Evolutionary conservation across 148 eudicot genomes (phyloP), one percentile per base, ranked within the genome.

Genomic region (Dianthus caryophyllus): DNA sequence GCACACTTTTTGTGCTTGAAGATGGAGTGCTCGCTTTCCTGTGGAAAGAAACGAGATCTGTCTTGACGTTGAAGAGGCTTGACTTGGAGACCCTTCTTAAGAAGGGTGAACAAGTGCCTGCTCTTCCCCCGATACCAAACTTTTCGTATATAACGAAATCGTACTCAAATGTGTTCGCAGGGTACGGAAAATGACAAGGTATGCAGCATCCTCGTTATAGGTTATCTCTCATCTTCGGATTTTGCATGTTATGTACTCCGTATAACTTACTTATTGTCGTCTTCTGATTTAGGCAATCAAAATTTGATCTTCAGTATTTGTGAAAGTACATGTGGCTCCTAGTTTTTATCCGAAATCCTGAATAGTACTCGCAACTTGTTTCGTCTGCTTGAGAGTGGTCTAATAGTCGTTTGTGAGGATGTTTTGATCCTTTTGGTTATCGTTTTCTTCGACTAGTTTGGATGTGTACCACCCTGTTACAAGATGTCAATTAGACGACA

Each of bases 111-210:
- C 73, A 83, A 74, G 84, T 90, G 38, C 87, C 90, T 52, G 81
- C 88, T 73, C 78, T 90, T 26, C 86, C 90, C 10, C 88, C 96
- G 16, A 79, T 82, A 39, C 68, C 80, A 70, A 90, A 90, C 76
- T 90, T 90, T 68, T 80, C 96, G 48, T 90, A 90, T 69, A 74
- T 90, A 63, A 90, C 96, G 33, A 85, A 87, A 82, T 85, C 96
- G 52, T 87, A 79, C 78, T 87, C 96, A 43, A 90, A 90, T 79
- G 96, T 90, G 51, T 90, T 81, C 69, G 81, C 87, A 2, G 92
- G 92, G 31, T 80, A 83, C 65, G 75, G 86, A 52, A 82, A 72
- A 73, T 78, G 70, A 64, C 83, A 59, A 85, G 89, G 92, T 84
- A 74, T 52, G 81, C 57, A 56, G 29, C 30, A 9, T 64, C 20